Evolutionary conservation across 2,329 filamentous ascomycete genomes (phyloP).

Genomic region (Fusarium subtropicale): DNA sequence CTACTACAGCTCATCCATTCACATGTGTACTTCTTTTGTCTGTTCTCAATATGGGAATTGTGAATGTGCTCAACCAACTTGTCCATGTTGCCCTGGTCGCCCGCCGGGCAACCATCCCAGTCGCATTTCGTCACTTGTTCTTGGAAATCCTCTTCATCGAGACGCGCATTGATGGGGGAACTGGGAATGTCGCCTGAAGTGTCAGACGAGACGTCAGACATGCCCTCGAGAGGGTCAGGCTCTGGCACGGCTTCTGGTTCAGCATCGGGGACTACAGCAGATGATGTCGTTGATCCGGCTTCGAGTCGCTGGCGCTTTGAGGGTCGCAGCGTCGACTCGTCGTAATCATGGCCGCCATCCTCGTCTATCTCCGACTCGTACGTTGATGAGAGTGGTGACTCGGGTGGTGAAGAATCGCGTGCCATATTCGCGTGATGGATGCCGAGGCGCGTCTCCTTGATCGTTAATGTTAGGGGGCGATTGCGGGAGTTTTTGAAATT

Average conservation of each 20-base stretch:
- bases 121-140: slow-evolving; percentile 83
- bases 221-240: slow-evolving; percentile 65
- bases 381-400: slow-evolving; percentile 62
- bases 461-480: slow-evolving; percentile 13
- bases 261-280: slow-evolving; percentile 56
- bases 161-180: slow-evolving; percentile 73
- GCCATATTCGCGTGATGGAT: slow-evolving; percentile 50
- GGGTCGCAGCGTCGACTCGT: slow-evolving; percentile 57
- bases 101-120: slow-evolving; percentile 79
- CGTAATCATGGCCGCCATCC: slow-evolving; percentile 58
- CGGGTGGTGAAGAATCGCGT: slow-evolving; percentile 55
- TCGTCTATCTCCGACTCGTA: slow-evolving; percentile 60
- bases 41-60: slow-evolving; percentile 90
- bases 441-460: slow-evolving; percentile 40
- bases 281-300: slow-evolving; percentile 59
- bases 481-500: slow-evolving; percentile 5
- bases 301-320: slow-evolving; percentile 62
- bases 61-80: slow-evolving; percentile 85
- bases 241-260: slow-evolving; percentile 61
- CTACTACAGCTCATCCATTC: slow-evolving; percentile 92
- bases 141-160: slow-evolving; percentile 79
- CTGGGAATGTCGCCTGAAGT: slow-evolving; percentile 86
- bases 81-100: slow-evolving; percentile 84
- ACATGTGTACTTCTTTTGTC: slow-evolving; percentile 97
- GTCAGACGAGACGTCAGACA: slow-evolving; percentile 87